Evolutionary conservation across 2,329 filamentous ascomycete species (phyloP), one percentile per base, ranked within the genome.

Genomic region (Tolypocladium inflatum): DNA sequence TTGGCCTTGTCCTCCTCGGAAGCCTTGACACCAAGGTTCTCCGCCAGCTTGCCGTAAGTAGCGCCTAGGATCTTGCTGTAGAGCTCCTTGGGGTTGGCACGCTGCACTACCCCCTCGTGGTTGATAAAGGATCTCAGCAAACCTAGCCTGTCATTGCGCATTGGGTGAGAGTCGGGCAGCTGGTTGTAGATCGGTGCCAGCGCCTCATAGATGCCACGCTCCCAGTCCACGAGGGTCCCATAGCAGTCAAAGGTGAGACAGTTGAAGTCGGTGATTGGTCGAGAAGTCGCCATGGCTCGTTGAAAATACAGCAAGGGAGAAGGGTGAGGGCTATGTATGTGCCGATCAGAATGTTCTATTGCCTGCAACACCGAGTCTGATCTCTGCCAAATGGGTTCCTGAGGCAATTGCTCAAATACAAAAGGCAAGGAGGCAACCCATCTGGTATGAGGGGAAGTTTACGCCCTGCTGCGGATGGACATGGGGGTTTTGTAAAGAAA

Each of bases 161-260:
- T 66, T 1, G 71, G 66, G 63, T 79, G 71, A 7, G 67, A 61
- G 4, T 69, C 35, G 0, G 75, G 72, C 0, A 80, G 71, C n/a
- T 68, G 72, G 43, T 76, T 65, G 56, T 78, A 70, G 8, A 82
- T 66, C 0, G 81, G 76, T 26, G 70, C 64, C 2, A 91, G 76
- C 2, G 80, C 77, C 2, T 71, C 63, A 55, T 80, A 71, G 58
- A 90, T 80, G 59, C 87, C 87, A 19, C 74, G 68, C 69, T 91
- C 86, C 88, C 87, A 91, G 76, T 92, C 87, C 60, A 92, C 83
- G 4, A 92, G 79, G 0, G 89, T 93, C 70, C 89, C 88, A 70
- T 89, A 92, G 75, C 88, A 85, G 72, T 93, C 89, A 72, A 92
- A 91, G 65, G 84, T 85, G 55, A 90, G 81, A 59, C 70, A 69